Conservation (phyloP, 2,329 filamentous ascomycete species). For the Alternaria solani region DNA sequence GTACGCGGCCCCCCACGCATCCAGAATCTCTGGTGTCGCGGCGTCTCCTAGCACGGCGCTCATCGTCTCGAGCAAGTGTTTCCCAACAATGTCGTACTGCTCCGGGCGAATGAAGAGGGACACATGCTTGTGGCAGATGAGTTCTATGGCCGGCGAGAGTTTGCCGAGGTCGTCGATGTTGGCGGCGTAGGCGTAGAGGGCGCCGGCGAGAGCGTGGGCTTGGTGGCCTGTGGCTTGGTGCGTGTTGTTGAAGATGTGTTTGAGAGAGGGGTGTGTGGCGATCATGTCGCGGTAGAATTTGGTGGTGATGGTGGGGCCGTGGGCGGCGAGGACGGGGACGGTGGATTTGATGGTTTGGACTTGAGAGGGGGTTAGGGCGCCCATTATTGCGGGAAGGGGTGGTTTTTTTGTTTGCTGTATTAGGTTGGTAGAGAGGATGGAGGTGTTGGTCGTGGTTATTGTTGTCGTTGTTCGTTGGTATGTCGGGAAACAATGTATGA, state of each 20-base stretch:
- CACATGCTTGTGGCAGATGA: conserved; percentile 80
- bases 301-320: conserved; percentile 73
- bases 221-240: conserved; percentile 75
- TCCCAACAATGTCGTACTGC: conserved; percentile 75
- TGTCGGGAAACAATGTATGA: background rate
- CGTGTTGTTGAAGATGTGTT: conserved; percentile 74
- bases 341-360: conserved; percentile 73
- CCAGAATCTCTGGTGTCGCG: conserved; percentile 69
- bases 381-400: conserved; percentile 28
- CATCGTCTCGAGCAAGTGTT: conserved; percentile 73
- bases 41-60: conserved; percentile 70
- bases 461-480: background rate
- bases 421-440: background rate
- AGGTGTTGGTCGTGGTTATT: background rate
- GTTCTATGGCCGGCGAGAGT: conserved; percentile 66
- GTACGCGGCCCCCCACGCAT: conserved; percentile 76
- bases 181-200: conserved; percentile 74
- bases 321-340: conserved; percentile 71
- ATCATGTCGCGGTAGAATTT: conserved; percentile 77
- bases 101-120: conserved; percentile 73
- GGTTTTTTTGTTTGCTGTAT: background rate
- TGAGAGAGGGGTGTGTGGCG: conserved; percentile 69
- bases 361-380: conserved; percentile 67
- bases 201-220: conserved; percentile 71
- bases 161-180: conserved; percentile 74